Conservation (phyloP, 495 filamentous ascomycete genomes). For the Lasiosphaeris hirsuta region DNA sequence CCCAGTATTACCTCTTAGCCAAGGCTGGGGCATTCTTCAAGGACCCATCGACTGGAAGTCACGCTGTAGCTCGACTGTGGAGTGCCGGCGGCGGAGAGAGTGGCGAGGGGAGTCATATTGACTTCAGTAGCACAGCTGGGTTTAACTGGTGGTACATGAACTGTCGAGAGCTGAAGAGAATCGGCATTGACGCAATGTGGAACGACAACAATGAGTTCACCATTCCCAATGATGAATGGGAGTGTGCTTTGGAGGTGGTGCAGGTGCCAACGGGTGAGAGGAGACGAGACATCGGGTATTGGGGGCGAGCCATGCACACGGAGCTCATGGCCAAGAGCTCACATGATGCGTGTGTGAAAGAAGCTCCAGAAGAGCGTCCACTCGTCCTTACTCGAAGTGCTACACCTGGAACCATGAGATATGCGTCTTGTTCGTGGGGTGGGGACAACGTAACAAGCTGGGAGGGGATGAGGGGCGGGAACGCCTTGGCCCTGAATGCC, state of each 20-base stretch:
- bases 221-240: slow-evolving; percentile 60
- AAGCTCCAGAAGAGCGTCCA: too few relatives aligned
- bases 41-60: slow-evolving; percentile 50
- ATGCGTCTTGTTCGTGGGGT: too few relatives aligned
- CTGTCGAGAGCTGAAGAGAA: slow-evolving; percentile 54
- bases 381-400: too few relatives aligned
- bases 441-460: too few relatives aligned
- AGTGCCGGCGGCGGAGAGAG: slow-evolving; percentile 64
- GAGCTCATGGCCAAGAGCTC: slow-evolving; percentile 43
- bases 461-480: too few relatives aligned
- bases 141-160: slow-evolving; percentile 63
- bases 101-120: slow-evolving; percentile 65
- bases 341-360: neutral
- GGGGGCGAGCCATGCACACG: slow-evolving; percentile 62
- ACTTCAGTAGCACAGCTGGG: slow-evolving; percentile 65
- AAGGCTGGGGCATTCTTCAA: slow-evolving; percentile 56
- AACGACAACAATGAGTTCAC: slow-evolving; percentile 77
- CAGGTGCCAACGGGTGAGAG: slow-evolving; percentile 30
- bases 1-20: slow-evolving; percentile 55
- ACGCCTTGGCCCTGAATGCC: too few relatives aligned
- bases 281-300: slow-evolving; percentile 50
- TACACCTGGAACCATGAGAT: too few relatives aligned
- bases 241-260: slow-evolving; percentile 48
- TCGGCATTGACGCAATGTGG: slow-evolving; percentile 69
- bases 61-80: slow-evolving; percentile 61